Conservation (phyloP, 768 basidiomycete species). For the Austroboletus eburneus region DNA sequence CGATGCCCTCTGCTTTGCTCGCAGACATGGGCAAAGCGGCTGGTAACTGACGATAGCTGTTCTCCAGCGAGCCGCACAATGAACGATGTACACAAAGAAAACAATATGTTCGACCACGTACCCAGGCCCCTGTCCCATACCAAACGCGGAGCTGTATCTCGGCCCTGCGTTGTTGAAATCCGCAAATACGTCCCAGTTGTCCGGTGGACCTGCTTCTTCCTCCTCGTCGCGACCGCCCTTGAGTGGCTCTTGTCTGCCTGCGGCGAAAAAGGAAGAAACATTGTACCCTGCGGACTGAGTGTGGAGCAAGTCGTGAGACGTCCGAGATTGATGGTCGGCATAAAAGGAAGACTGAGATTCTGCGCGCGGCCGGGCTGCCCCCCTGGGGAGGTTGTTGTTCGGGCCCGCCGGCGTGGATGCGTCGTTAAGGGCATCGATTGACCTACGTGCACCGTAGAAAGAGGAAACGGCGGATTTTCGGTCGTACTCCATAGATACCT, state of each 20-base stretch:
- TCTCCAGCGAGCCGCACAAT: constrained; percentile 4
- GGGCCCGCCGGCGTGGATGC: constrained; percentile 32
- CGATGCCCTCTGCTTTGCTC: constrained; percentile 35
- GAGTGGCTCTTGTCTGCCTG: constrained; percentile 70
- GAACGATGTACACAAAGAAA: constrained; percentile 1
- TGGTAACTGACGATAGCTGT: constrained; percentile 45
- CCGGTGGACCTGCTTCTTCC: constrained; percentile 39
- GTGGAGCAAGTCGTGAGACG: constrained; percentile 47
- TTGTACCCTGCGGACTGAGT: constrained; percentile 71
- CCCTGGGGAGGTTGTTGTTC: constrained; percentile 17
- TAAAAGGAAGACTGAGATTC: constrained; percentile 76
- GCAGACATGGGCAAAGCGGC: constrained; percentile 20
- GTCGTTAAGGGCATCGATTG: constrained; percentile 58
- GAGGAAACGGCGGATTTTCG: constrained; percentile 77
- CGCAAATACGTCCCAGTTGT: constrained; percentile 76
- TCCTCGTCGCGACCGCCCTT: constrained; percentile 78
- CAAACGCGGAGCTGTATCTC: constrained; percentile 64
- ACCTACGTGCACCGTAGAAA: constrained; percentile 64
- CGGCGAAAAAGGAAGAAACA: constrained; percentile 58
- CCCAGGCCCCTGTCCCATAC: constrained; percentile 41
- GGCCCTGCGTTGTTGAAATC: constrained; percentile 89
- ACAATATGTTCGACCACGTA: constrained; percentile 29
- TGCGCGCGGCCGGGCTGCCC: constrained; percentile 45
- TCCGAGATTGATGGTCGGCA: constrained; percentile 33
- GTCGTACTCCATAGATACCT: constrained; percentile 61